Conservation (phyloP, 2,329 filamentous ascomycete species). For the Epichloe gansuensis region DNA sequence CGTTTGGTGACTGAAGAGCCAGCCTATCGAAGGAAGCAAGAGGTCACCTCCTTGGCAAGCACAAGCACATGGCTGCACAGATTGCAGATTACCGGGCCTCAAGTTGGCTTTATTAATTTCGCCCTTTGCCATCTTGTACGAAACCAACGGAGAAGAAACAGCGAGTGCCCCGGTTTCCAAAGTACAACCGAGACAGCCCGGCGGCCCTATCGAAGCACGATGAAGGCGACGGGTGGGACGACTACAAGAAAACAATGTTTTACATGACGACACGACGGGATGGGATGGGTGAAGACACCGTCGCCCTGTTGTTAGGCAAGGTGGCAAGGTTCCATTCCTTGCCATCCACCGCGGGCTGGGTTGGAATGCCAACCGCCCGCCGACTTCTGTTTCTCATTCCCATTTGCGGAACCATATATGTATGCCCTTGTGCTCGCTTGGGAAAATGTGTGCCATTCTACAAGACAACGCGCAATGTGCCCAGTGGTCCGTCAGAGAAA, state of each 20-base stretch:
- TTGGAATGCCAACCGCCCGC: neutral
- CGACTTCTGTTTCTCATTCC: neutral
- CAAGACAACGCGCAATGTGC: too few relatives aligned
- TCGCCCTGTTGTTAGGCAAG: neutral
- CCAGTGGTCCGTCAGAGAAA: neutral
- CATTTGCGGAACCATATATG: too few relatives aligned
- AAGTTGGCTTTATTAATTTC: neutral
- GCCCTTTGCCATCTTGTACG: neutral
- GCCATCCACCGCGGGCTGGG: neutral
- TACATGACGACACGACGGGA: neutral
- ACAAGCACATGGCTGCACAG: neutral
- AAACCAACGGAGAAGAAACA: neutral
- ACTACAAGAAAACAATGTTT: neutral
- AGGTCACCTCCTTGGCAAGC: too few relatives aligned
- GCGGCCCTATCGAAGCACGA: neutral
- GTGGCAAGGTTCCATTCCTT: neutral
- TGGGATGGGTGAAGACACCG: neutral
- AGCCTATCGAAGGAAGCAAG: too few relatives aligned
- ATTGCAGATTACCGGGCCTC: neutral
- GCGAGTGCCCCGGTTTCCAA: neutral
- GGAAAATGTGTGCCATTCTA: too few relatives aligned
- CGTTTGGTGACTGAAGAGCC: neutral
- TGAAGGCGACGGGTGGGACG: neutral
- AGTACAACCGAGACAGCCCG: neutral
- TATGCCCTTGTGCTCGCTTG: too few relatives aligned